Evolutionary conservation across 2,329 filamentous ascomycete genomes (phyloP).

Genomic region (Aureobasidium sp.): DNA sequence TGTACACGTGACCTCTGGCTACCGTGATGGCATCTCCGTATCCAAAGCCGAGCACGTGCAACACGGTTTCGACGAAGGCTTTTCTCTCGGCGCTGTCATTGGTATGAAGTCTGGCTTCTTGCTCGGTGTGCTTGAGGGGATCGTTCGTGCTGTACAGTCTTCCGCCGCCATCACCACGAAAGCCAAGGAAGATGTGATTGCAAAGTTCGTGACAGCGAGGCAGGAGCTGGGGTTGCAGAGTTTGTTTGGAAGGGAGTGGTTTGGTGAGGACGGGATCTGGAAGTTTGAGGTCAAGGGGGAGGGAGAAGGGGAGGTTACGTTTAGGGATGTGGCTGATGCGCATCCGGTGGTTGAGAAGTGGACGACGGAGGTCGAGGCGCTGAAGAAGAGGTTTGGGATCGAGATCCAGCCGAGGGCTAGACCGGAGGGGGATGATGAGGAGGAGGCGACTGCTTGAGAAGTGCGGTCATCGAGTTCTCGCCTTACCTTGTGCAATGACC

Average conservation of each 20-base stretch:
- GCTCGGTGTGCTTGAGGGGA: constrained; percentile 67
- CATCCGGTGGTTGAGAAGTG: constrained; percentile 62
- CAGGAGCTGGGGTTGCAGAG: constrained; percentile 41
- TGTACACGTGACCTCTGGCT: constrained; percentile 75
- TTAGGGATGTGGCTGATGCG: constrained; percentile 53
- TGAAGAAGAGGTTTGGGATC: constrained; percentile 34
- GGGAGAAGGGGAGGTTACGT: constrained; percentile 40
- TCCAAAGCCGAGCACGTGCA: constrained; percentile 74
- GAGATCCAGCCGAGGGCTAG: constrained; percentile 18
- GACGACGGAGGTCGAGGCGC: constrained; percentile 37
- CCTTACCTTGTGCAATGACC: neutral
- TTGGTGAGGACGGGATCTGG: constrained; percentile 63
- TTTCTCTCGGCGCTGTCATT: constrained; percentile 70
- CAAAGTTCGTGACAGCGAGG: constrained; percentile 26
- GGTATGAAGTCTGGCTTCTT: constrained; percentile 66
- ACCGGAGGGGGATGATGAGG: neutral
- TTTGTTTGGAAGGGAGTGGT: constrained; percentile 59
- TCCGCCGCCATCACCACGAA: constrained; percentile 20
- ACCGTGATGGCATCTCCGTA: constrained; percentile 73
- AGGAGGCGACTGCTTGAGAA: neutral
- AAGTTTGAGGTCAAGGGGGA: constrained; percentile 42
- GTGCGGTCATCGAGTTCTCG: too few relatives aligned
- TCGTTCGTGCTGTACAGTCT: constrained; percentile 40
- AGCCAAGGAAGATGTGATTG: constrained; percentile 19
- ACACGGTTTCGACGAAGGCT: constrained; percentile 85